These are phyloP conservation scores for Aspergillus nanangensis DNA, from an alignment of 495 filamentous ascomycete genomes.

Conservation along the genomic window DNA sequence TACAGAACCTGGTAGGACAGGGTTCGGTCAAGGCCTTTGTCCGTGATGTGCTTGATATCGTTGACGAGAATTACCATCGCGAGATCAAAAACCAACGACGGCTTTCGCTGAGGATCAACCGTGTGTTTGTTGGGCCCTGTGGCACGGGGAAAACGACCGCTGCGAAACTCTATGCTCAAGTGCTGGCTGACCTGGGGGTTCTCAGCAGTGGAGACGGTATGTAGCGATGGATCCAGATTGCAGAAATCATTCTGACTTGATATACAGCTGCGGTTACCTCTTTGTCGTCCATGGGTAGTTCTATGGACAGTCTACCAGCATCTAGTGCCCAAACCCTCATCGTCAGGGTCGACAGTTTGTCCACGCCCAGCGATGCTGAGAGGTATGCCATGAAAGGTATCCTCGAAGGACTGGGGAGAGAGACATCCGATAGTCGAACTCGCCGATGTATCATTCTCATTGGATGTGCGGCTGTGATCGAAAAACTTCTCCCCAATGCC, in stretches of 20 bases:
- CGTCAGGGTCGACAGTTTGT: constrained; percentile 8
- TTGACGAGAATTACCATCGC: constrained; percentile 14
- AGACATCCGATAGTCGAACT: too few species aligned
- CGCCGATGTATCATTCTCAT: constrained; percentile 13
- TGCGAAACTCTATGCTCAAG: constrained; percentile 55
- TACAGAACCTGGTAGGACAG: constrained; percentile 13
- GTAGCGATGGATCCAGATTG: background rate
- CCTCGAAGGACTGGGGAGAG: too few species aligned
- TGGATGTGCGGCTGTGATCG: constrained; percentile 5
- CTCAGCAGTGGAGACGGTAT: constrained; percentile 10
- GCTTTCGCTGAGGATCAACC: constrained; percentile 9
- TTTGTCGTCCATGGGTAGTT: too few species aligned
- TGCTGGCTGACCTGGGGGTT: constrained; percentile 33
- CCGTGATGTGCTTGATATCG: constrained; percentile 6
- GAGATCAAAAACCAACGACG: constrained; percentile 12
- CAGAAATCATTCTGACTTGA: background rate
- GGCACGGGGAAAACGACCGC: constrained; percentile 63
- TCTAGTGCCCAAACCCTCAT: constrained; percentile 8
- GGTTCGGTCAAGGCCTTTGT: constrained; percentile 13
- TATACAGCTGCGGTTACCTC: background rate
- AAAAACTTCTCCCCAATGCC: constrained; percentile 3
- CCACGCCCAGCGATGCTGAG: constrained; percentile 3
- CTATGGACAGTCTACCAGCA: too few species aligned
- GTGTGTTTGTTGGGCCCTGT: constrained; percentile 13
- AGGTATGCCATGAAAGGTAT: too few species aligned